Percentiles rank a stretch among this genome's conserved stretches.
phyloP scores from a whole-genome alignment of 2,329 filamentous ascomycete species.

The Paramyrothecium roridum region DNA sequence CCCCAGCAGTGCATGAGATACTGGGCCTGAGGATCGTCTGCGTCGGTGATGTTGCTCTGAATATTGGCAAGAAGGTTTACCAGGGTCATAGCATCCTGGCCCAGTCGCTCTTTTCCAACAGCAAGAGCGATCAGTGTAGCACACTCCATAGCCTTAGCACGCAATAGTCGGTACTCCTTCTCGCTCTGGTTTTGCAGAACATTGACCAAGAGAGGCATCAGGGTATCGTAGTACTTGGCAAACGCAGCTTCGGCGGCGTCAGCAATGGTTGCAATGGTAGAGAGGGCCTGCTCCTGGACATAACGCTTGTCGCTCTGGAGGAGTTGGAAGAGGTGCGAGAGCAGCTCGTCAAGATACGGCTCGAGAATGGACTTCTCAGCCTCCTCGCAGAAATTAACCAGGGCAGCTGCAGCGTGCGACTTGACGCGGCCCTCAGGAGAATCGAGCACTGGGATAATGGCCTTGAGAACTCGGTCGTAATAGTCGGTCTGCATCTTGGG shows the following conservation, averaged over 20 bases:
- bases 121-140: slow-evolving; percentile 93
- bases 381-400: slow-evolving; percentile 99
- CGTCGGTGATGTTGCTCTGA: slow-evolving; percentile 80
- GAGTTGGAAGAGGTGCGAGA: slow-evolving; percentile 81
- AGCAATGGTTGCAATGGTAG: slow-evolving; percentile 97
- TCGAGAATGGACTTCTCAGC: slow-evolving; percentile 89
- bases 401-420: slow-evolving; percentile 92
- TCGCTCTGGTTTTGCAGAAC: slow-evolving; percentile 87
- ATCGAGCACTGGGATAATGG: slow-evolving; percentile 88
- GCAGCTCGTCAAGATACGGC: slow-evolving; percentile 85
- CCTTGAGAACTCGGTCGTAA: slow-evolving; percentile 80
- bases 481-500: slow-evolving; percentile 97
- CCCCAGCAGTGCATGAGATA: slow-evolving; percentile 99
- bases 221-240: slow-evolving; percentile 87
- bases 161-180: slow-evolving; percentile 86
- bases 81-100: slow-evolving; percentile 78
- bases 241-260: slow-evolving; percentile 96
- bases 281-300: slow-evolving; percentile 95
- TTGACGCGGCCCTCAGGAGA: slow-evolving; percentile 91
- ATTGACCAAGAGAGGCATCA: slow-evolving; percentile 92
- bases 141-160: slow-evolving; percentile 99
- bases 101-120: slow-evolving; percentile 90
- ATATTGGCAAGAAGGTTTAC: slow-evolving; percentile 86
- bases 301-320: slow-evolving; percentile 91
- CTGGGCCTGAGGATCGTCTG: slow-evolving; percentile 93